Evolutionary conservation across 176 grass and related monocot species (phyloP).

Genomic region (Zoysia japonica): DNA sequence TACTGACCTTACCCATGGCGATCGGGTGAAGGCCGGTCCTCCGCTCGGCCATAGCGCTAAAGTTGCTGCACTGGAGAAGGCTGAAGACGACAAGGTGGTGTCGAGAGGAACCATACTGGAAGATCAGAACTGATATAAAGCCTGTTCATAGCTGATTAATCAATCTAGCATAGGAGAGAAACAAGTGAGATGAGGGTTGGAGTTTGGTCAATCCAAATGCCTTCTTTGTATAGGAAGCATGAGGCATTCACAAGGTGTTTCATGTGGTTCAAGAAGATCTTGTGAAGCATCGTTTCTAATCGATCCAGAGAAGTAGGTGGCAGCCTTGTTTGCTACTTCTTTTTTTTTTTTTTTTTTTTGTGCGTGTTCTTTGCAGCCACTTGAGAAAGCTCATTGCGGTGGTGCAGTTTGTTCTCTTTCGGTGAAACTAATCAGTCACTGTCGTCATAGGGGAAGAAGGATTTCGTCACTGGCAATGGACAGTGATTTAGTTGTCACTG

Average conservation of each 20-base stretch:
- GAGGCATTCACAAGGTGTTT: slow-evolving; percentile 41
- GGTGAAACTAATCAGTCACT: slow-evolving; percentile 41
- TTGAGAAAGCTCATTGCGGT: slow-evolving; percentile 41
- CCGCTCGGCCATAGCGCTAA: slow-evolving; percentile 35
- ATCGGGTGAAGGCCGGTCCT: slow-evolving; percentile 38
- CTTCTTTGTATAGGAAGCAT: slow-evolving; percentile 54
- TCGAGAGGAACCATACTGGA: slow-evolving; percentile 46
- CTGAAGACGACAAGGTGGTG: slow-evolving; percentile 31
- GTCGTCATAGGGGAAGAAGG: slow-evolving; percentile 23
- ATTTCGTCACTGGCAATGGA: slow-evolving; percentile 16
- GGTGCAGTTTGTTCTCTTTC: slow-evolving; percentile 22
- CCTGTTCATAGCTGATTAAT: slow-evolving; percentile 45
- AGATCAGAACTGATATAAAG: slow-evolving; percentile 34
- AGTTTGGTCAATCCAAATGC: slow-evolving; percentile 41
- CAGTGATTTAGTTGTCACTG: slow-evolving; percentile 34
- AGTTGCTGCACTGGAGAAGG: slow-evolving; percentile 52
- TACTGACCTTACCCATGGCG: slow-evolving; percentile 49
- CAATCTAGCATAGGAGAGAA: slow-evolving; percentile 49
- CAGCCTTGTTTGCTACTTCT: slow-evolving; percentile 40
- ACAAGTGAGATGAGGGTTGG: slow-evolving; percentile 39
- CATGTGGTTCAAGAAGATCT: neutral
- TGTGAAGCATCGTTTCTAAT: slow-evolving; percentile 38
- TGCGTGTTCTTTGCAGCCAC: slow-evolving; percentile 36
- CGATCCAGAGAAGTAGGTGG: slow-evolving; percentile 34
- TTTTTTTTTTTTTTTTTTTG: slow-evolving; percentile 28